Evolutionary conservation across 1,139 yeast genomes (phyloP).

Genomic region (Geotrichum candidum): DNA sequence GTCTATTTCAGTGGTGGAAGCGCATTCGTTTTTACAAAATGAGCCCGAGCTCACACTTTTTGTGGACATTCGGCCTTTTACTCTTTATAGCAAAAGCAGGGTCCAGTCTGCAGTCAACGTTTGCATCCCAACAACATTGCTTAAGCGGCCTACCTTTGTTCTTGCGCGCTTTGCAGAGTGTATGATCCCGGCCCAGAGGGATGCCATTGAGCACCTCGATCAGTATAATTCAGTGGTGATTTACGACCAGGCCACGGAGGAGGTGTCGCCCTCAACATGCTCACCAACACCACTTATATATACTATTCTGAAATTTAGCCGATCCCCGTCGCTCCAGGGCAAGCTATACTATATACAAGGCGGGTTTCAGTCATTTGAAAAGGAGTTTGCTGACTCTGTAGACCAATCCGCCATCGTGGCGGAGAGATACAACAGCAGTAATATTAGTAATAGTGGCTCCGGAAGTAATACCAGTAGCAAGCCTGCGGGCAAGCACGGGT

Average conservation of each 20-base stretch:
- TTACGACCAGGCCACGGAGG: slow-evolving; percentile 43
- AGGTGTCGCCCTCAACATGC: slow-evolving; percentile 36
- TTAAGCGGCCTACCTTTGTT: slow-evolving; percentile 61
- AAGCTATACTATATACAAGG: slow-evolving; percentile 30
- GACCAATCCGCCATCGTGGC: slow-evolving; percentile 18
- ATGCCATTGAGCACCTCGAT: slow-evolving; percentile 26
- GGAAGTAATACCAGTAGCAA: not conserved
- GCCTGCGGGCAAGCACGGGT: slow-evolving; percentile 10
- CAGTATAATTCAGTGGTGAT: slow-evolving; percentile 40
- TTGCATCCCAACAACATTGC: slow-evolving; percentile 70
- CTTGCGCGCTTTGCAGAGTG: slow-evolving; percentile 53
- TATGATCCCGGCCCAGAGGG: slow-evolving; percentile 39
- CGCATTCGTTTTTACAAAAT: slow-evolving; percentile 1
- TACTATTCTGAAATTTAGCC: slow-evolving; percentile 47
- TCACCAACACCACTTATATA: slow-evolving; percentile 24
- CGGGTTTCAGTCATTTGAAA: slow-evolving; percentile 35
- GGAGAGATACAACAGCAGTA: not conserved
- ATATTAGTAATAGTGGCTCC: not conserved
- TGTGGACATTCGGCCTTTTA: slow-evolving; percentile 66
- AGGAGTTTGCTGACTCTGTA: slow-evolving; percentile 26
- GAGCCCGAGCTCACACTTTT: slow-evolving; percentile 24
- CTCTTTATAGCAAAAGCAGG: slow-evolving; percentile 51
- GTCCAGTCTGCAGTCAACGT: slow-evolving; percentile 56
- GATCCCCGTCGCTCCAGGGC: slow-evolving; percentile 29
- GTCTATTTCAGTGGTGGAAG: slow-evolving; percentile 9